These are phyloP conservation scores for Epichloe bromicola DNA, from an alignment of 2,329 filamentous ascomycete species.

Conservation along the genomic window DNA sequence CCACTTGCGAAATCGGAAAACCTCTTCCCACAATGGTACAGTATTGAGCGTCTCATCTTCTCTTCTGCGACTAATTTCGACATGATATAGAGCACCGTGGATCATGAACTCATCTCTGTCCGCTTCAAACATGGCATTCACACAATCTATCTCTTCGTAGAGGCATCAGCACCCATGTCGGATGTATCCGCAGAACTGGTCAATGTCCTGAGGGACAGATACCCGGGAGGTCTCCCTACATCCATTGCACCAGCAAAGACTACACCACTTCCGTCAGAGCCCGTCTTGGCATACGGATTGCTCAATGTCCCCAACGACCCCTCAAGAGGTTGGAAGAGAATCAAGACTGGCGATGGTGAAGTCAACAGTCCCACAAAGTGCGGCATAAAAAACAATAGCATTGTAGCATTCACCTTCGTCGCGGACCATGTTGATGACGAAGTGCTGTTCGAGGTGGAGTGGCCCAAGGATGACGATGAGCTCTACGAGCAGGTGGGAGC, in stretches of 20 bases:
- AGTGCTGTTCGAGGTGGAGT: conserved; percentile 31
- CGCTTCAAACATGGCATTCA: conserved; percentile 61
- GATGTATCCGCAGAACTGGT: conserved; percentile 46
- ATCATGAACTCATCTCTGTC: conserved; percentile 47
- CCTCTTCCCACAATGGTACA: neutral
- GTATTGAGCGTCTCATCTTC: neutral
- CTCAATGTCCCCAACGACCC: conserved; percentile 32
- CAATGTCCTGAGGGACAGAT: conserved; percentile 41
- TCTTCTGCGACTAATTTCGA: neutral
- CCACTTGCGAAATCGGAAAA: neutral
- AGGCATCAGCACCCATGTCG: conserved; percentile 42
- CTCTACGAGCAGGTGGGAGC: conserved; percentile 12
- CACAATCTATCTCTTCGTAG: conserved; percentile 56
- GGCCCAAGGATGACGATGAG: conserved; percentile 31
- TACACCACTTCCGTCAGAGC: conserved; percentile 26
- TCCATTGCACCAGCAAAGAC: conserved; percentile 19
- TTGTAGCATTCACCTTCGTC: conserved; percentile 37
- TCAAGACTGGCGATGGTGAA: conserved; percentile 24
- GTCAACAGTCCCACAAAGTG: conserved; percentile 27
- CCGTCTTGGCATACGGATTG: conserved; percentile 33
- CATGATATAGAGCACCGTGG: conserved; percentile 11
- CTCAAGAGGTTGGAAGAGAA: conserved; percentile 34
- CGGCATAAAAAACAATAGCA: conserved; percentile 32
- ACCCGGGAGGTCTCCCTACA: conserved; percentile 37
- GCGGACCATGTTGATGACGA: conserved; percentile 27